phyloP scores from a whole-genome alignment of 2,329 filamentous ascomycete species.

The Exophiala sideris region DNA sequence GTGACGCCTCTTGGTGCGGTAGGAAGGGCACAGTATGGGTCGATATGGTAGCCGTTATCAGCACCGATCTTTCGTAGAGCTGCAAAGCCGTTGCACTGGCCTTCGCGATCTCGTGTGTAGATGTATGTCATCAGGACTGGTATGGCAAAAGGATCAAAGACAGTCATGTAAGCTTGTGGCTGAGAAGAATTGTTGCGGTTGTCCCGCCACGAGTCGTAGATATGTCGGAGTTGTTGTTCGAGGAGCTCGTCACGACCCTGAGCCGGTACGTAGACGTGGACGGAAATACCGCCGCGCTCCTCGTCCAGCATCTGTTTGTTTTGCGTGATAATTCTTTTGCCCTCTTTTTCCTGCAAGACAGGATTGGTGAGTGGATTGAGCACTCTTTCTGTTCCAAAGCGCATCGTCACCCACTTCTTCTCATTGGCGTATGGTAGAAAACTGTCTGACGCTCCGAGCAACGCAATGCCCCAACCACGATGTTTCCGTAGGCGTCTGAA shows the following conservation, averaged over 20 bases:
- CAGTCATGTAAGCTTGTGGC: constrained; percentile 40
- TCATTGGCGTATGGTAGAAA: constrained; percentile 34
- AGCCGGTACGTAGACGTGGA: constrained; percentile 37
- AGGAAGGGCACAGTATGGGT: constrained; percentile 38
- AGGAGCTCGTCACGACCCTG: constrained; percentile 32
- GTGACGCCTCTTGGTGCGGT: constrained; percentile 37
- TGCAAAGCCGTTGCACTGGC: constrained; percentile 37
- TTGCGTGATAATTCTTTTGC: constrained; percentile 39
- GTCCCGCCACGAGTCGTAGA: constrained; percentile 40
- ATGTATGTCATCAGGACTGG: constrained; percentile 41
- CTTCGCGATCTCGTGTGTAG: constrained; percentile 34
- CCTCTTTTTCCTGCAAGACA: constrained; percentile 35
- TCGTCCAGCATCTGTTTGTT: constrained; percentile 38
- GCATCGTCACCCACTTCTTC: constrained; percentile 36
- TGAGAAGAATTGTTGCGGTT: constrained; percentile 33
- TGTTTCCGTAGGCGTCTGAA: constrained; percentile 35
- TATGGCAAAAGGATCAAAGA: constrained; percentile 41
- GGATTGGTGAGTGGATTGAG: constrained; percentile 42
- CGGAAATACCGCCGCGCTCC: constrained; percentile 33
- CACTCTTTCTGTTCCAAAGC: constrained; percentile 40
- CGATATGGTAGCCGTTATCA: constrained; percentile 41
- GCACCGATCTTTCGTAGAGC: constrained; percentile 38
- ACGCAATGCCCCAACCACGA: constrained; percentile 34
- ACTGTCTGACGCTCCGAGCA: constrained; percentile 36
- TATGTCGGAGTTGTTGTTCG: constrained; percentile 33